phyloP scores from a whole-genome alignment of 306 rosid genomes.

The Medicago arabica region DNA sequence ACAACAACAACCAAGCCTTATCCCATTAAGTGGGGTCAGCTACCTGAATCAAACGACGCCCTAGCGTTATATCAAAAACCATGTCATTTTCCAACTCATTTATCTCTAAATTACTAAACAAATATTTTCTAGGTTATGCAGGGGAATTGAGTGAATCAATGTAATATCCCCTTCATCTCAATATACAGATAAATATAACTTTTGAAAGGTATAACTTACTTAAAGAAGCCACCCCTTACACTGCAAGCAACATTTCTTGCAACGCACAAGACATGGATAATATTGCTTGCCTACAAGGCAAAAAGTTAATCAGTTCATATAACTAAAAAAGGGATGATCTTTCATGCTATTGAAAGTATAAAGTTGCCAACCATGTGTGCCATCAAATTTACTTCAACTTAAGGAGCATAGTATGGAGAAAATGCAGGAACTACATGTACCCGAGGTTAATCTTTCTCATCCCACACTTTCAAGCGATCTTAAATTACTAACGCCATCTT shows the following conservation, averaged over 20 bases:
- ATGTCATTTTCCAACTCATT: no score
- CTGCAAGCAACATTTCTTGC: slow-evolving; percentile 99
- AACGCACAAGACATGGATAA: slow-evolving; percentile 87
- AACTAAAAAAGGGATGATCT: slow-evolving; percentile 10
- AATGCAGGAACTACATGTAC: slow-evolving; percentile 99
- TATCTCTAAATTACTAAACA: no score
- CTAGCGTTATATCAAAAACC: no score
- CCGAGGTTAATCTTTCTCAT: slow-evolving; percentile 95
- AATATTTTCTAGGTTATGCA: neutral
- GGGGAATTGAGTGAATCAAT: neutral
- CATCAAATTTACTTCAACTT: slow-evolving; percentile 77
- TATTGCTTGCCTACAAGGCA: slow-evolving; percentile 75
- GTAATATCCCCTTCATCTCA: slow-evolving; percentile 6
- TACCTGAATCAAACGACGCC: no score
- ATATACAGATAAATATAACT: slow-evolving; percentile 32
- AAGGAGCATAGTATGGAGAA: slow-evolving; percentile 98
- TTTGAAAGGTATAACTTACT: no score
- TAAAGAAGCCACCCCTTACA: slow-evolving; percentile 95
- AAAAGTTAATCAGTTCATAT: slow-evolving; percentile 44
- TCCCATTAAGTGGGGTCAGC: no score
- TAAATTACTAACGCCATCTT: slow-evolving; percentile 96
- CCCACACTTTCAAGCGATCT: slow-evolving; percentile 99
- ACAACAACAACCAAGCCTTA: no score
- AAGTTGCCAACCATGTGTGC: slow-evolving; percentile 33
- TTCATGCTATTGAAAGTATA: slow-evolving; percentile 12